Percentiles rank a stretch among this genome's conserved stretches.
Evolutionary conservation across 2,329 filamentous ascomycete species (phyloP).

Genomic region (Penicillium expansum): DNA sequence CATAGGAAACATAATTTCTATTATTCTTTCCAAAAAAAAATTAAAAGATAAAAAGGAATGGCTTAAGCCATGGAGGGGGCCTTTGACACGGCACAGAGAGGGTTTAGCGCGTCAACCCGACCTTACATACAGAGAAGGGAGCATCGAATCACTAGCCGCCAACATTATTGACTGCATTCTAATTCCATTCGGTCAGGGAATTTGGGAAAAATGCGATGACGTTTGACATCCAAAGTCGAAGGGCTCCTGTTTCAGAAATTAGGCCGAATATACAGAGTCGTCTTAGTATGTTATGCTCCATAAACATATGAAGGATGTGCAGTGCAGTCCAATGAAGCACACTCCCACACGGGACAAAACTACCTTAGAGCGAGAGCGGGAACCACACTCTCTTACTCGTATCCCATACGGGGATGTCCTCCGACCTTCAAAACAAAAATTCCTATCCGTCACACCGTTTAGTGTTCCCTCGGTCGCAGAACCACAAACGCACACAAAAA

Average conservation of each 20-base stretch:
- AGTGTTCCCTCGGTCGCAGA: background rate
- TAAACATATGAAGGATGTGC: slow-evolving; percentile 14
- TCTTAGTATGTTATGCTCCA: background rate
- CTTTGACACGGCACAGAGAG: slow-evolving; percentile 21
- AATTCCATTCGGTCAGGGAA: slow-evolving; percentile 1
- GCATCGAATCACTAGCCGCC: slow-evolving; percentile 10
- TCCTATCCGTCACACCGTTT: background rate
- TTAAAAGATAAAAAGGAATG: slow-evolving; percentile 4
- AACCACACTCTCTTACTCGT: background rate
- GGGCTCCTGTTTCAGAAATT: background rate
- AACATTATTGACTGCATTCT: slow-evolving; percentile 13
- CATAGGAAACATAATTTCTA: background rate
- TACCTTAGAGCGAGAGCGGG: background rate
- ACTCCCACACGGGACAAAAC: slow-evolving; percentile 1
- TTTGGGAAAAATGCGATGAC: slow-evolving; percentile 8
- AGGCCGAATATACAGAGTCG: background rate
- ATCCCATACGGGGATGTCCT: background rate
- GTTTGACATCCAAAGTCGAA: background rate
- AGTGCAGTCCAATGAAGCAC: background rate
- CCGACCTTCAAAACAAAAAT: background rate
- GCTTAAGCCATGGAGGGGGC: slow-evolving; percentile 7
- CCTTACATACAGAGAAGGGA: slow-evolving; percentile 18
- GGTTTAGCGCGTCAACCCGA: slow-evolving; percentile 22
- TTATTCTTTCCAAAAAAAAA: background rate
- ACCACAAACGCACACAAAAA: background rate